Evolutionary conservation across 1,139 yeast species (phyloP), one percentile per base, ranked within the genome.

Genomic region (Scheffersomyces lignicola): DNA sequence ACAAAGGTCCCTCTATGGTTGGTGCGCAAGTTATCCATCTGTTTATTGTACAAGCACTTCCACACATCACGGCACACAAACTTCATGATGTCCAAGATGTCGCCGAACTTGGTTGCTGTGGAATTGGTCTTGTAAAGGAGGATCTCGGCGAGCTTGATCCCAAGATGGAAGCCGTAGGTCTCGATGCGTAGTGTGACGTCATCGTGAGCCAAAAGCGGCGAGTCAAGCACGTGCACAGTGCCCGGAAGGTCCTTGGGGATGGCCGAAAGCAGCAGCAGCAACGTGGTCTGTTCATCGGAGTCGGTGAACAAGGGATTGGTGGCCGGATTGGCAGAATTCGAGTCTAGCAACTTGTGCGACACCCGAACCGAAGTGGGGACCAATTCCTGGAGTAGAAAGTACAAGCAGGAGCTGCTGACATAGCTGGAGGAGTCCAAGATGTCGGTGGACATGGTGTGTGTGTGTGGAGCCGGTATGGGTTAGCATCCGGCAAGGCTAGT

Each of bases 51-150:
- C 26, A 90, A 55, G 34, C 75, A 63, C 48, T 77, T 79, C 97
- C 97, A 90, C 24, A 90, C 83, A 49, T 92, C 97, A 33, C 95
- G 76, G 58, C 97, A 89, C 2, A 90, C 78, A 52, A 88, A 89
- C 60, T 90, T 90, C 89, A 90, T 86, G 33, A 89, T 76, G 46
- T 87, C 92, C 32, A 90, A 60, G 15, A 83, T 69, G 42, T 85
- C 92, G 48, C 72, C 60, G 36, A 78, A 64, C 43, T 72, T 72
- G 39, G 58, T 41, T 56, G 58, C 73, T 29, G 69, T 43, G 39
- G 59, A 40, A 65, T 75, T 35, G 55, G 64, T 42, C 43, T 64
- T 63, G 48, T 80, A 83, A 28, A 89, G 74, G 39, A 88, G 62
- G 24, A 84, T 61, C 51, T 89, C 95, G 1, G 88, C 77, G 21